A percentile compares a stretch with the other conserved stretches of the same genome.
phyloP scores from a whole-genome alignment of 768 basidiomycete species.

The Tephrocybe sp. region DNA sequence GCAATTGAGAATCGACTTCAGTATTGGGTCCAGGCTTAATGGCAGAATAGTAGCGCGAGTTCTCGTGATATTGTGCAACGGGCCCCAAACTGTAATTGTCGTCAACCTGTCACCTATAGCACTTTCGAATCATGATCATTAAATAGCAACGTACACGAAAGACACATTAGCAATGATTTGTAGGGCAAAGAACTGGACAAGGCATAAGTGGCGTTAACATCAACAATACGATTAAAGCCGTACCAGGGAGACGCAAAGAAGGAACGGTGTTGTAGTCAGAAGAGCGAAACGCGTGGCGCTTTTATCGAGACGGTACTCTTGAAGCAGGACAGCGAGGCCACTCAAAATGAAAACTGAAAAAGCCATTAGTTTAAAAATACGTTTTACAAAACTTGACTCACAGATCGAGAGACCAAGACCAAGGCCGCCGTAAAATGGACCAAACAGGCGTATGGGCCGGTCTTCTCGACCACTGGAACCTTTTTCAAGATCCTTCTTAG shows the following conservation, averaged over 20 bases:
- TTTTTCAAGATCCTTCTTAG: constrained; percentile 51
- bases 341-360: constrained; percentile 64
- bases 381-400: constrained; percentile 31
- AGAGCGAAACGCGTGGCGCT: constrained; percentile 64
- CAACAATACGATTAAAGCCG: constrained; percentile 22
- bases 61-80: constrained; percentile 82
- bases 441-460: constrained; percentile 61
- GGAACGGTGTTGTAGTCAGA: constrained; percentile 62
- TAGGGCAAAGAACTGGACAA: constrained; percentile 65
- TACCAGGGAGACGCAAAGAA: constrained; percentile 77
- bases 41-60: constrained; percentile 83
- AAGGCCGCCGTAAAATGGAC: constrained; percentile 73
- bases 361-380: constrained; percentile 3
- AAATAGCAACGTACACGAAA: constrained; percentile 50
- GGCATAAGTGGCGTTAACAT: background rate
- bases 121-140: background rate
- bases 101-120: constrained; percentile 1
- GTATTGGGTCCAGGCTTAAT: constrained; percentile 58
- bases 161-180: constrained; percentile 66
- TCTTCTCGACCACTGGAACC: constrained; percentile 32
- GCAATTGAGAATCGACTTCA: constrained; percentile 62
- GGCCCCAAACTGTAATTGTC: constrained; percentile 60
- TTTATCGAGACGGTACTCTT: constrained; percentile 70
- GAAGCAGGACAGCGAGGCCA: constrained; percentile 57
- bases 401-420: constrained; percentile 67